Conservation (phyloP, 345 rosid species). For the Durio zibethinus region DNA sequence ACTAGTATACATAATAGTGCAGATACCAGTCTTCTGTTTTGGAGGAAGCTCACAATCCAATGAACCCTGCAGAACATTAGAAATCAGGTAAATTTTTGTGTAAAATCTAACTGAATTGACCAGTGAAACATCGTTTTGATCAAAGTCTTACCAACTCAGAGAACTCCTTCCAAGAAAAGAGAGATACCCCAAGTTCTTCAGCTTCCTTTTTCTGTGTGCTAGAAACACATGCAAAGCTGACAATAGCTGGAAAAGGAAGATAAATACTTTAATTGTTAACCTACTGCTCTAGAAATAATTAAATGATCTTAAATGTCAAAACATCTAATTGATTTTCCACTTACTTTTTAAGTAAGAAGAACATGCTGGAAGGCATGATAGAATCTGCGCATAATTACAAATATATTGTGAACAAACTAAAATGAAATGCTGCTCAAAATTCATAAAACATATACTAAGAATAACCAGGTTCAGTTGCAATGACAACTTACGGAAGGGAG, state of each 20-base stretch:
- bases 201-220: constrained; percentile 67
- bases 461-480: no score
- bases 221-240: constrained; percentile 64
- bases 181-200: constrained; percentile 59
- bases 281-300: not conserved
- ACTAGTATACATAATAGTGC: constrained; percentile 94
- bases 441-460: no score
- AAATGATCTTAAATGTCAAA: not conserved
- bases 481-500: constrained; percentile 58
- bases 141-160: constrained; percentile 42
- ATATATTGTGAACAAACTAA: not conserved
- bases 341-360: constrained; percentile 63
- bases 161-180: constrained; percentile 85
- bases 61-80: constrained; percentile 44
- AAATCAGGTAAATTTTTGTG: not conserved
- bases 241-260: constrained; percentile 54
- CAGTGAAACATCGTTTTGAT: not conserved
- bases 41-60: constrained; percentile 55
- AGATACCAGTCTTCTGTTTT: constrained; percentile 61
- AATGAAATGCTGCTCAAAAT: not conserved
- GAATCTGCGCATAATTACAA: constrained; percentile 45
- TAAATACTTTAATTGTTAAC: not conserved
- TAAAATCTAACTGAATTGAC: not conserved
- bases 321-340: constrained; percentile 8
- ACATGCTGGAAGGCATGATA: constrained; percentile 67